Evolutionary conservation across 1,284 basidiomycete species (phyloP).

Genomic region (Anthracocystis setariae): DNA sequence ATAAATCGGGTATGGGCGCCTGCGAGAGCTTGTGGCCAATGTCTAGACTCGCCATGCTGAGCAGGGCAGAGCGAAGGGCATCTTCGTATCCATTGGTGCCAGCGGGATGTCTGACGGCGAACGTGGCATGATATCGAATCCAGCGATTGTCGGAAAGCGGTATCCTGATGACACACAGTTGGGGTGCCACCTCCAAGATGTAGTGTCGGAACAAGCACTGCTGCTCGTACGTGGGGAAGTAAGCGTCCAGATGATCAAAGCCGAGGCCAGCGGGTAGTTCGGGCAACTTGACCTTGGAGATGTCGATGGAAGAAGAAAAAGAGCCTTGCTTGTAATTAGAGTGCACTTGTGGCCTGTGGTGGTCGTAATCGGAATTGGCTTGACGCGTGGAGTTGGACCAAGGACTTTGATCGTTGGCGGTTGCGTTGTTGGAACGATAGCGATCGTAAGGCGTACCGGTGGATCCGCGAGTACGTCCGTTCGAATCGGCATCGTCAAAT

Average conservation of each 20-base stretch:
- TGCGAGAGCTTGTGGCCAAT: constrained; percentile 41
- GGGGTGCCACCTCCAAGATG: constrained; percentile 40
- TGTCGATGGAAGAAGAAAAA: constrained; percentile 24
- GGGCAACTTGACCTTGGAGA: constrained; percentile 33
- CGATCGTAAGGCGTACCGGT: constrained; percentile 28
- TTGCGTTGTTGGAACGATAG: constrained; percentile 7
- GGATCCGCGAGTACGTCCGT: constrained; percentile 16
- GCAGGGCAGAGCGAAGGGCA: constrained; percentile 35
- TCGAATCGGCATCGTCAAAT: constrained; percentile 5
- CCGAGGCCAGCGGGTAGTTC: constrained; percentile 37
- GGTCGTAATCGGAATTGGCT: constrained; percentile 16
- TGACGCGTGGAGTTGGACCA: background rate
- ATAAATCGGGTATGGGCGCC: constrained; percentile 30
- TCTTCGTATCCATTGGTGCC: constrained; percentile 42
- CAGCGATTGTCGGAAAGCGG: constrained; percentile 41
- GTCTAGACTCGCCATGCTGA: constrained; percentile 45
- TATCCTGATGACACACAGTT: constrained; percentile 34
- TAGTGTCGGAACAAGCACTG: constrained; percentile 45
- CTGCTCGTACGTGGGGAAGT: constrained; percentile 41
- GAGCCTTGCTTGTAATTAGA: constrained; percentile 7
- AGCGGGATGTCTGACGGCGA: constrained; percentile 31
- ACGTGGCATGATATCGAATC: constrained; percentile 40
- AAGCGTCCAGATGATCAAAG: constrained; percentile 44
- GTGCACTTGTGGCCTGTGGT: constrained; percentile 17
- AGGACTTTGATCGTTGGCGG: background rate